Conservation (phyloP, 768 basidiomycete genomes). For the Termitomyces titanicus region DNA sequence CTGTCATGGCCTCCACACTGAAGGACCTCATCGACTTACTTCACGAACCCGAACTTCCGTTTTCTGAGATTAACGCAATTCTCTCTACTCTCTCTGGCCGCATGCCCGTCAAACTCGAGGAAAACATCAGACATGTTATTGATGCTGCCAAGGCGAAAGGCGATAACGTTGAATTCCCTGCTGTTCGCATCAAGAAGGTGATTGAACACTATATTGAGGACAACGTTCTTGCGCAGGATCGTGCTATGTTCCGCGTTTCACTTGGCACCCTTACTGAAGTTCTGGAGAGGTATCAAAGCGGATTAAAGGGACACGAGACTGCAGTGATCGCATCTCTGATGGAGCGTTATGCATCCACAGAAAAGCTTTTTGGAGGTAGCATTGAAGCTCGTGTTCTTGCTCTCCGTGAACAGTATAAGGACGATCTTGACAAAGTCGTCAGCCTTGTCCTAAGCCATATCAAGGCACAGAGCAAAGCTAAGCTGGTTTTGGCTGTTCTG, state of each 20-base stretch:
- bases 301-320: conserved; percentile 85
- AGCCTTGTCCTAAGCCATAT: conserved; percentile 90
- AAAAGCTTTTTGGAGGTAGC: conserved; percentile 90
- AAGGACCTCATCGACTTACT: conserved; percentile 84
- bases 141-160: conserved; percentile 73
- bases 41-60: conserved; percentile 84
- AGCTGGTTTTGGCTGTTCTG: conserved; percentile 79
- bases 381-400: conserved; percentile 90
- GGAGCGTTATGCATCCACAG: conserved; percentile 77
- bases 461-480: conserved; percentile 90
- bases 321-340: conserved; percentile 74
- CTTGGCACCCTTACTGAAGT: conserved; percentile 69
- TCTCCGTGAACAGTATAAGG: conserved; percentile 90
- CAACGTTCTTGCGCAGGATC: conserved; percentile 75
- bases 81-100: conserved; percentile 89
- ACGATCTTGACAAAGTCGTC: conserved; percentile 85
- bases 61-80: conserved; percentile 78
- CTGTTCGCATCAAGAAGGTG: conserved; percentile 77
- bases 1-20: conserved; percentile 80
- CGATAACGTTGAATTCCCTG: conserved; percentile 84
- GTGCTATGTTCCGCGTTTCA: conserved; percentile 72
- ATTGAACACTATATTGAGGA: conserved; percentile 85
- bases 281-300: conserved; percentile 75
- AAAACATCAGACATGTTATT: conserved; percentile 73
- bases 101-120: conserved; percentile 89